Percentiles rank a stretch among this genome's conserved stretches.
Conservation (phyloP, 106 monocot genomes). For the Platanthera guangdongensis region DNA sequence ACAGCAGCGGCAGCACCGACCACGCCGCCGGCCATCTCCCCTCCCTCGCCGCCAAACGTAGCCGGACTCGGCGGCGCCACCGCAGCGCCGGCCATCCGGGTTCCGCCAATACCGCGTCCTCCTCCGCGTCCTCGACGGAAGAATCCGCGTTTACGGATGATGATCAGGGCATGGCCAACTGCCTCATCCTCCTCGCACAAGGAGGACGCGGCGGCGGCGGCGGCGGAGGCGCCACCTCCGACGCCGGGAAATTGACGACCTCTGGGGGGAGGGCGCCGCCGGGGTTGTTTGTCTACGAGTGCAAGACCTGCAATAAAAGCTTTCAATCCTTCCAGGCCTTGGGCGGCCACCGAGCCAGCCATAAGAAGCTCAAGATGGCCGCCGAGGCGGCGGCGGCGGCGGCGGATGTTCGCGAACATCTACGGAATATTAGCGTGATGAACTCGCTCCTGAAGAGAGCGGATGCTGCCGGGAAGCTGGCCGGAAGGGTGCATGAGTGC, state of each 20-base stretch:
- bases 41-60: slow-evolving; percentile 13
- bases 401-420: background rate
- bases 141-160: slow-evolving; percentile 29
- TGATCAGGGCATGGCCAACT: slow-evolving; percentile 65
- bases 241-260: background rate
- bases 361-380: slow-evolving; percentile 39
- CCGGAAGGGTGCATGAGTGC: slow-evolving; percentile 48
- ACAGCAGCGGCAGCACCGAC: slow-evolving; percentile 11
- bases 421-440: slow-evolving; percentile 5
- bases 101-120: background rate
- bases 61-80: slow-evolving; percentile 22
- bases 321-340: slow-evolving; percentile 56
- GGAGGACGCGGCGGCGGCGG: slow-evolving; percentile 9
- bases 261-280: slow-evolving; percentile 11
- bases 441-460: background rate
- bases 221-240: background rate
- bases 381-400: background rate
- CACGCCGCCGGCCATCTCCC: background rate
- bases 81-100: background rate
- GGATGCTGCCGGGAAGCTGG: background rate
- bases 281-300: slow-evolving; percentile 50
- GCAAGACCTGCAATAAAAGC: slow-evolving; percentile 58
- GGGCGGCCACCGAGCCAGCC: slow-evolving; percentile 51
- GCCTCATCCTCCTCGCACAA: slow-evolving; percentile 64
- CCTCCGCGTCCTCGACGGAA: background rate